Base-by-base conservation (phyloP, 495 filamentous ascomycete species). In the Saxophila tyrrhenica region DNA sequence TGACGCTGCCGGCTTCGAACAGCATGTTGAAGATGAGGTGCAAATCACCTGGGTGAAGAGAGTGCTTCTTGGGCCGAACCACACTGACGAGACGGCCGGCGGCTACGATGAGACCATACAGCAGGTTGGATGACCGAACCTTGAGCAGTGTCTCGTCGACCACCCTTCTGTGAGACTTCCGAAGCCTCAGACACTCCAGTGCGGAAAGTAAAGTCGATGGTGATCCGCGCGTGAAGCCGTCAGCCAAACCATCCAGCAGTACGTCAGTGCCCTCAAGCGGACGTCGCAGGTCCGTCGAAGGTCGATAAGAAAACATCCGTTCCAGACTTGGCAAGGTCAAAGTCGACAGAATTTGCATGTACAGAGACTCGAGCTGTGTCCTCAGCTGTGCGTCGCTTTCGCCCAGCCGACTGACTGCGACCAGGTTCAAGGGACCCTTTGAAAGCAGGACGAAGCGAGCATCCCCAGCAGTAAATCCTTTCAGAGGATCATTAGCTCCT, bases 11-110 rank as follows among this genome's bases (percentile, higher is more conserved):
- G 2, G 91, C 87, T 65, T 94, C 90, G 59, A 96, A 97, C n/a
- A 99, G 80, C 94, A 99, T 97, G 62, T 95, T 95, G 75, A 99
- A 97, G 24, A 99, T 84, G 25, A 99, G 79, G 58, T 96, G 91
- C 20, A 99, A 76, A 60, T 99, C 94, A 51, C 90, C 89, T 0
- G 94, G 94, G 59, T 97, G 94, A 25, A 99, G 77, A 0, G 88
- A 95, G 70, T 99, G 92, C 53, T 91, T 89, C 64, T 91, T 89
- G 0, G 94, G 94, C 35, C 94, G 76, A 41, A 96, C 81, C 32
- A 99, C 94, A 63, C 86, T 92, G 47, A 99, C 94, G 9, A 99
- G 84, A 55, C 84, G 82, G 21, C 89, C 89, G n/a, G 88, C 88
- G 15, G 94, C 92, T 22, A 95, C 90, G 48, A 99, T 83, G 23